These are phyloP conservation scores for Vararia minispora DNA, from an alignment of 768 basidiomycete species.

Conservation along the genomic window DNA sequence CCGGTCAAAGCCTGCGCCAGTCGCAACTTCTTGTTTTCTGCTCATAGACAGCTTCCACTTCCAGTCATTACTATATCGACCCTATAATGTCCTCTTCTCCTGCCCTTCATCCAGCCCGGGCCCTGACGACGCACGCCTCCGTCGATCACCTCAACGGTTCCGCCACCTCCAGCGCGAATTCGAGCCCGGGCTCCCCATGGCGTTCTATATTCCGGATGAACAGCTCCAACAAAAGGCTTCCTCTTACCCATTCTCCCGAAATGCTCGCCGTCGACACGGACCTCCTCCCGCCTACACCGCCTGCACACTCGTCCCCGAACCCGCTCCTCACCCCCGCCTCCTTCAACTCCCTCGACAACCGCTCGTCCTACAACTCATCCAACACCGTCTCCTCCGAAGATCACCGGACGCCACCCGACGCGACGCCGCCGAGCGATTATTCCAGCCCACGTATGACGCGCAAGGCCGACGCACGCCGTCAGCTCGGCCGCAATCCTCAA, in stretches of 20 bases:
- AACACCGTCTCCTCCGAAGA: slow-evolving; percentile 69
- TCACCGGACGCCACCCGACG: slow-evolving; percentile 23
- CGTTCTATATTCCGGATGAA: slow-evolving; percentile 68
- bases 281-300: slow-evolving; percentile 23
- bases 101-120: too few relatives aligned
- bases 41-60: too few relatives aligned
- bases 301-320: slow-evolving; percentile 31
- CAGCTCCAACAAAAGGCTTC: slow-evolving; percentile 49
- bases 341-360: slow-evolving; percentile 41
- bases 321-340: slow-evolving; percentile 44
- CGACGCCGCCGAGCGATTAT: slow-evolving; percentile 12
- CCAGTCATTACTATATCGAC: too few relatives aligned
- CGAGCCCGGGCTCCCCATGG: slow-evolving; percentile 42
- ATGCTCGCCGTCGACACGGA: slow-evolving; percentile 46
- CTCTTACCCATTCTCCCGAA: slow-evolving; percentile 23
- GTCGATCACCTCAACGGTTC: too few relatives aligned
- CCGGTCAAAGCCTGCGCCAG: too few relatives aligned
- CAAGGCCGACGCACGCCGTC: slow-evolving; percentile 22
- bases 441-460: slow-evolving; percentile 10
- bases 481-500: slow-evolving; percentile 16
- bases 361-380: slow-evolving; percentile 73
- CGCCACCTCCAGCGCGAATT: too few relatives aligned
- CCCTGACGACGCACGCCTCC: too few relatives aligned
- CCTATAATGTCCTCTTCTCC: too few relatives aligned
- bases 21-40: too few relatives aligned